Evolutionary conservation across 1,139 yeast species (phyloP), one percentile per base, ranked within the genome.

Genomic region (Zhuliangozyma parablackwelliae): DNA sequence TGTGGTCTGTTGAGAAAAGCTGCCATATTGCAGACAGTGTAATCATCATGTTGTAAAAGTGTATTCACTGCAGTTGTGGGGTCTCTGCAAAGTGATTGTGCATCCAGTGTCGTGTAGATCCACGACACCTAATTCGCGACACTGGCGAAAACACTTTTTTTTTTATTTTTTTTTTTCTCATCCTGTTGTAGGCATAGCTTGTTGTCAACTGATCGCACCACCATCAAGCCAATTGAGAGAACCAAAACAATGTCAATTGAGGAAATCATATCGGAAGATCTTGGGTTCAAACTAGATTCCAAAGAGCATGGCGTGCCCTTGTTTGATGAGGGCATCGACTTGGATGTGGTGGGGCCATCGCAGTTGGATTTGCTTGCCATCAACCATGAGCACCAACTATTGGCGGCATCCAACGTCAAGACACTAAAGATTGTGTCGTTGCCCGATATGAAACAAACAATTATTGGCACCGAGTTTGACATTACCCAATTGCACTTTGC

Each of bases 271-370:
- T 57, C 73, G 2, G 73, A 69, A 46, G 65, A 61, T 46, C 56
- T 66, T 37, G 74, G 73, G 24, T 69, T 66, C 54, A 58, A 59
- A 37, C 48, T 62, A 13, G 49, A 54, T 31, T 51, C 57, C 3
- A 46, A 42, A 4, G 55, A 50, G 12, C 53, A 51, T 12, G 73
- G 72, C 2, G 34, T 59, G 12, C 40, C 43, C 10, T 42, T 65
- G 5, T 64, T 68, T 35, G 56, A 48, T n/a, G 35, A 43, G 6
- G 51, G 58, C 5, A 40, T 69, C 10, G 65, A 61, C 29, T 50
- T 63, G 31, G 49, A 41, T 9, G 37, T 39, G 1, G 37, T 42
- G 8, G 47, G 49, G 1, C 29, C 36, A 13, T 44, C 46, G 4
- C 47, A 57, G 8, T 45, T 68, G 20, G 51, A 51, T 13, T 51